Base-by-base conservation (phyloP, 2,329 filamentous ascomycete species). In the Exophiala bonariae region DNA sequence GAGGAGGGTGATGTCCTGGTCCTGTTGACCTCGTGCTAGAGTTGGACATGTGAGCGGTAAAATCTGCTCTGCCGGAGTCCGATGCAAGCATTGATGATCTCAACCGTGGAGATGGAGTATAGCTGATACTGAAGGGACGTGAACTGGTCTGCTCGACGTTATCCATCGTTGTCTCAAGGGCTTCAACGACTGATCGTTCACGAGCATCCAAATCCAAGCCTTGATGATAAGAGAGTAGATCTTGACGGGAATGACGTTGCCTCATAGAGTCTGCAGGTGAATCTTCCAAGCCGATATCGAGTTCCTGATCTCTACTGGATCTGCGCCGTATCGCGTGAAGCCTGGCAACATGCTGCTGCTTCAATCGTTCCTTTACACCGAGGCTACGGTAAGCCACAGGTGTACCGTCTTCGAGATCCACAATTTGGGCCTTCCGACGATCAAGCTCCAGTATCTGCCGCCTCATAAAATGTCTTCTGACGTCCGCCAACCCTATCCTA, bases 401-500 rank as follows among this genome's bases (percentile, higher is more conserved):
- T 3, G 59, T 61, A 1, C 57, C 41, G 34, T 63, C 61, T 14
- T 58, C 50, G 9, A 59, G 26, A 9, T 54, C 41, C 4, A 54
- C 41, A 40, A 45, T 57, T 9, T 57, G 53, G 9, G 57, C 35
- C 28, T 47, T 48, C 8, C 54, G 45, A n/a, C 44, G 52, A 11
- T 62, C 55, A 16, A 65, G 48, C 8, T 58, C 49, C 11, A 76
- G 51, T 17, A 70, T 64, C 52, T 76, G 73, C 41, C 70, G 63
- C 38, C 73, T 67, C 22, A 64, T 57, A 49, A 74, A 75, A n/a
- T 60, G 61, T 48, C 70, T 70, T 31, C 73, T 72, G 39, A 75
- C 60, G 58, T 76, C 73, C 23, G 71, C 71, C 47, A 76, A 58
- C 6, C 73, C 73, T 35, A 69, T 69, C 52, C 69, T 65, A 13